phyloP scores from a whole-genome alignment of 139 green algal genomes.

The Auxenochlorella protothecoides region DNA sequence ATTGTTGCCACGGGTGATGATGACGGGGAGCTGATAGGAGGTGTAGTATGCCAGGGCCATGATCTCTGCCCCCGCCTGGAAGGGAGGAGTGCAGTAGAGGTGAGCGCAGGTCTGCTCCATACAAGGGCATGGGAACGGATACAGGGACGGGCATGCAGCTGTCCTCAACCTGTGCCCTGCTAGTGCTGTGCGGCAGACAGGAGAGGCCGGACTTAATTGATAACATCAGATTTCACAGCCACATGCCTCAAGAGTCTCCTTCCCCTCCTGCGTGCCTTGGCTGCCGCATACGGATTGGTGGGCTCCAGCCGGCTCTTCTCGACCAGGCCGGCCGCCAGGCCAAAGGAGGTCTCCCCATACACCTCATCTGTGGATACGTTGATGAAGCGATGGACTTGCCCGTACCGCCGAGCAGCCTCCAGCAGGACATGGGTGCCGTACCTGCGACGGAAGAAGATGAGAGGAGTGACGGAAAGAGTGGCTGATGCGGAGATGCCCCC shows the following conservation, averaged over 20 bases:
- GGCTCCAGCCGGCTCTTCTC: constrained; percentile 78
- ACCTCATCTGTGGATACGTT: constrained; percentile 80
- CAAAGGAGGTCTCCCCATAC: constrained; percentile 17
- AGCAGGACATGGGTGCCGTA: constrained; percentile 91
- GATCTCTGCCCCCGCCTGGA: constrained; percentile 89
- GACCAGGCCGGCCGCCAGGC: constrained; percentile 35
- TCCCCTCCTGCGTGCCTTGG: constrained; percentile 41
- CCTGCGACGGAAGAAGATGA: constrained; percentile 89
- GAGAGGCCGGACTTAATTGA: neutral
- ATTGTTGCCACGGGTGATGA: constrained; percentile 98
- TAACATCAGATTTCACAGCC: neutral
- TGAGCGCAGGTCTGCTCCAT: neutral
- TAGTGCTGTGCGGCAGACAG: too few relatives aligned
- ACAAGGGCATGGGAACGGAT: too few relatives aligned
- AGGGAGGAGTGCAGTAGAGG: neutral
- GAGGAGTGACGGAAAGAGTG: neutral
- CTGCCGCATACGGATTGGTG: constrained; percentile 97
- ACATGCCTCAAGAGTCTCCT: neutral
- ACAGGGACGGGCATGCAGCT: too few relatives aligned
- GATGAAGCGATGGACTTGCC: constrained; percentile 82
- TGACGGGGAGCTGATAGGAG: constrained; percentile 78
- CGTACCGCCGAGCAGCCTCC: constrained; percentile 68
- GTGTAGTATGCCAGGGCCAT: constrained; percentile 81
- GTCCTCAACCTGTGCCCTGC: too few relatives aligned
- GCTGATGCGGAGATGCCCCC: neutral